Base-by-base conservation (phyloP, 2,329 filamentous ascomycete species). In the Botrytis hyacinthi region DNA sequence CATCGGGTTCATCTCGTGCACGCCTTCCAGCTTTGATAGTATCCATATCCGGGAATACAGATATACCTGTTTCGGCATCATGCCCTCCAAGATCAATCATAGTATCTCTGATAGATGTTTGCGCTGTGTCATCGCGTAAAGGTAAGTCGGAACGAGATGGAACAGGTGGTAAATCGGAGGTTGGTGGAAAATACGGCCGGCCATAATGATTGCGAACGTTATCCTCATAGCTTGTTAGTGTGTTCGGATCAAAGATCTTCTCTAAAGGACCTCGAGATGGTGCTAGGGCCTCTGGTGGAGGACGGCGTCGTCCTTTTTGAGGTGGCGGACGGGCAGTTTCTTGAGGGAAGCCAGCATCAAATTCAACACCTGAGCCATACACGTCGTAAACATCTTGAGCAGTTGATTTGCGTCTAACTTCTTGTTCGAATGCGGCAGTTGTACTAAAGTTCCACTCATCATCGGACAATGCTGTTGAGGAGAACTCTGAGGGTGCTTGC, bases 381-480 rank as follows among this genome's bases (percentile, higher is more conserved):
- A 87, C 87, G 74, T 91, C 88, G 77, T 86, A 88, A 6, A 91
- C 87, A 63, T 88, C 88, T 77, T 89, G 86, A 0, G 85, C 85
- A 76, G 88, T 87, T 32, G 85, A 84, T 66, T 84, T 84, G 12
- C 76, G 83, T 73, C 88, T 83, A 20, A 90, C 84, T 73, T 87
- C 84, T 77, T 87, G 85, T 77, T 91, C 89, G 76, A 91, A 91
- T n/a, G 86, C 87, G 29, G 88, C 84, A 0, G 89, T 91, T 0
- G 89, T 90, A 78, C 87, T 90, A 75, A 91, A 91, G 75, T 91
- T 91, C 89, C 89, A 91, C 76, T 91, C 89, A 75, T 91, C 89
- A 73, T 86, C 86, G 26, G 83, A 71, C 51, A 73, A 83, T 2
- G 84, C 84, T 4, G 85, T 83, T 1, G 82, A 81, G 29, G 85